Evolutionary conservation across 2,329 filamentous ascomycete species (phyloP).

Genomic region (Trichoderma sp.): DNA sequence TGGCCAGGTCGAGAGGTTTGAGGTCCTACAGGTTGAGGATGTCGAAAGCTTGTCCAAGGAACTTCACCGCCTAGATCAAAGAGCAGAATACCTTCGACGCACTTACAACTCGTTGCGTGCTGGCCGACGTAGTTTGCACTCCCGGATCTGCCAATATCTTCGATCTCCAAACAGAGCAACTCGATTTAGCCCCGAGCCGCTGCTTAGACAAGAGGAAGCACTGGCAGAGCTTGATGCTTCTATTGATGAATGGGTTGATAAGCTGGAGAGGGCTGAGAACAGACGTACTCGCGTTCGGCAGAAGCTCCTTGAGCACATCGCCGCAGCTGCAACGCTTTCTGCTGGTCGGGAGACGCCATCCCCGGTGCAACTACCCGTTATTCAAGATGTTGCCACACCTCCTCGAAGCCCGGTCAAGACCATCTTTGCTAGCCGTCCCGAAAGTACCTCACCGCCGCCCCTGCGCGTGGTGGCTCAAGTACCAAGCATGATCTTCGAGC

Average conservation of each 20-base stretch:
- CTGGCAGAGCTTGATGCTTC: constrained; percentile 75
- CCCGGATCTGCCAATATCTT: constrained; percentile 76
- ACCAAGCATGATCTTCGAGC: constrained; percentile 60
- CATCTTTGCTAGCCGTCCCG: constrained; percentile 39
- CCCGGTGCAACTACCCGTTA: constrained; percentile 43
- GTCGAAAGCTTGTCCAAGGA: constrained; percentile 72
- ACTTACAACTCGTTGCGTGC: constrained; percentile 75
- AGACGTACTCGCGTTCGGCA: constrained; percentile 74
- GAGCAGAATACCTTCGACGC: constrained; percentile 75
- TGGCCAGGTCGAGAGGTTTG: constrained; percentile 65
- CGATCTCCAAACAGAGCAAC: constrained; percentile 67
- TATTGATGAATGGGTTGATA: constrained; percentile 79
- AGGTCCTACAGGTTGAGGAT: constrained; percentile 64
- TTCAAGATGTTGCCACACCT: constrained; percentile 57
- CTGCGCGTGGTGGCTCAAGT: constrained; percentile 58
- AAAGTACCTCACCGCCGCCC: constrained; percentile 52
- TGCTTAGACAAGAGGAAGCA: constrained; percentile 80
- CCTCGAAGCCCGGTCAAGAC: constrained; percentile 62
- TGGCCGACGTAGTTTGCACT: constrained; percentile 77
- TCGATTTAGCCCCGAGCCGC: constrained; percentile 73
- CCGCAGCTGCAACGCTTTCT: constrained; percentile 66
- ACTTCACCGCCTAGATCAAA: constrained; percentile 74
- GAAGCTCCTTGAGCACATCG: constrained; percentile 80
- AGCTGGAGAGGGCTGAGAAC: constrained; percentile 81
- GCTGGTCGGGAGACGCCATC: constrained; percentile 32